Base-by-base conservation (phyloP, 768 basidiomycete genomes). In the Tricholoma matsutake region DNA sequence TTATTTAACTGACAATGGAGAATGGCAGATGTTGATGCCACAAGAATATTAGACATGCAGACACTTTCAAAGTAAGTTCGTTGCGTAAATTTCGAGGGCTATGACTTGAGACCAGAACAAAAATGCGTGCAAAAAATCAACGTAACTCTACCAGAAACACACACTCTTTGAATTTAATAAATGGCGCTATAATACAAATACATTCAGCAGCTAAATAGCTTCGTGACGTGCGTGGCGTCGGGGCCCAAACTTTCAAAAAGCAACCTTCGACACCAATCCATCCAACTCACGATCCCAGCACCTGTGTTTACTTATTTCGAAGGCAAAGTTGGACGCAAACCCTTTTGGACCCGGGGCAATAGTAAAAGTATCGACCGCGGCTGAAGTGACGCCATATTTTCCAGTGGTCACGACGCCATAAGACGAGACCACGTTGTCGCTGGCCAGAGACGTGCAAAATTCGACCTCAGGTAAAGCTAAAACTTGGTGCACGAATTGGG, bases 331-430 rank as follows among this genome's bases (percentile, higher is more conserved):
- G 20, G 81, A 73, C 8, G 80, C 74, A 60, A 89, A 89, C 5
- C 81, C 86, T 65, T 79, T 81, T 11, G 81, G 72, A 1, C 73
- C 78, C 39, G 75, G 70, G 7, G 70, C 75, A 52, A 87, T 80
- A 49, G 76, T 73, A 18, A 81, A 57, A 1, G 68, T 67, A 64
- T 86, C 86, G 3, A 71, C 66, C 11, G 73, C 71, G 2, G 75
- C 75, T 11, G 81, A 78, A 16, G 71, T 62, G 0, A 73, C 52
- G 35, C 71, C 76, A 62, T 85, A 83, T 58, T 79, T 80, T n/a
- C 83, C 83, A 0, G 82, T 78, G 6, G 87, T 86, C 16, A 88
- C 82, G 9, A 89, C 83, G 0, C 85, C 87, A 63, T 86, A 88
- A 7, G 85, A 88, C 5, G 73, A 69, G 4, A 79, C 75, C 20